Evolutionary conservation across 129 eudicot genomes (phyloP).

Genomic region (Centrapalus pauciflorus): DNA sequence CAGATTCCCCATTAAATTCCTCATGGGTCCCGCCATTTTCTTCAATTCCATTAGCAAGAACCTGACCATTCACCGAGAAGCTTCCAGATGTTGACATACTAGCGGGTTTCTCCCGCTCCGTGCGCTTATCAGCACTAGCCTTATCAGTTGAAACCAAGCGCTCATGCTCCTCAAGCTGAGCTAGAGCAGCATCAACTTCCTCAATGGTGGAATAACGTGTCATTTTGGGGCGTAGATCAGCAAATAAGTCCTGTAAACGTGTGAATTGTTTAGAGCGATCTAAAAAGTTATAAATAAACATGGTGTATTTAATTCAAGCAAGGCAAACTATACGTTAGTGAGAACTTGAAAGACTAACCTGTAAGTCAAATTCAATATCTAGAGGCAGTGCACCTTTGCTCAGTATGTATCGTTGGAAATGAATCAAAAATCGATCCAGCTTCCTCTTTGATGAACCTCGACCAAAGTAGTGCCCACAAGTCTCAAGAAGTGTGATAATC

Average conservation of each 20-base stretch:
- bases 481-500: slow-evolving; percentile 69
- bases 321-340: no score
- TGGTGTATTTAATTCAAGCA: not conserved
- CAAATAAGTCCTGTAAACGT: slow-evolving; percentile 72
- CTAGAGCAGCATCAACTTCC: slow-evolving; percentile 68
- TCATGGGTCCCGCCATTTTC: slow-evolving; percentile 77
- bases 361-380: slow-evolving; percentile 80
- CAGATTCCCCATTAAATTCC: slow-evolving; percentile 50
- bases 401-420: slow-evolving; percentile 68
- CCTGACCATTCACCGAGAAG: slow-evolving; percentile 50
- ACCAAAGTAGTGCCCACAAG: slow-evolving; percentile 80
- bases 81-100: slow-evolving; percentile 41
- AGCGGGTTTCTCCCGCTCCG: slow-evolving; percentile 42
- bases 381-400: slow-evolving; percentile 66
- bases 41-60: slow-evolving; percentile 51
- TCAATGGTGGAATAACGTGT: slow-evolving; percentile 78
- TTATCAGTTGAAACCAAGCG: slow-evolving; percentile 46
- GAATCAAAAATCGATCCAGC: slow-evolving; percentile 65
- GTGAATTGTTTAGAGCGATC: not conserved
- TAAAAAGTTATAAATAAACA: no score
- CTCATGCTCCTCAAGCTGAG: slow-evolving; percentile 83
- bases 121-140: slow-evolving; percentile 58
- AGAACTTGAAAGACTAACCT: slow-evolving; percentile 49
- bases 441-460: slow-evolving; percentile 81
- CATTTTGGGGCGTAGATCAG: slow-evolving; percentile 86